Base-by-base conservation (phyloP, 2,329 filamentous ascomycete genomes). In the Escovopsis weberi region DNA sequence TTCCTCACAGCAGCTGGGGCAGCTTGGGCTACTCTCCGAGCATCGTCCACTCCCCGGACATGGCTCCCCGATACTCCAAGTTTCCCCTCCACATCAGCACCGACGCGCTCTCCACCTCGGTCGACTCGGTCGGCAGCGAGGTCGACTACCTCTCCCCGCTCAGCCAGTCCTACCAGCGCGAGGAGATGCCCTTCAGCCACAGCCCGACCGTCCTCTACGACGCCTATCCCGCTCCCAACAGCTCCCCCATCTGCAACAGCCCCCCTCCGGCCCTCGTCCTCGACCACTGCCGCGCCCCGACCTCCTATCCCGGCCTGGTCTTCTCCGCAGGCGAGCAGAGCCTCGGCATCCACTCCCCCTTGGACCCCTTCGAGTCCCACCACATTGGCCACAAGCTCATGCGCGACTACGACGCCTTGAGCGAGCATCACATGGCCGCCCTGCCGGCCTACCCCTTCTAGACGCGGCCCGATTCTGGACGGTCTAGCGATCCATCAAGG, bases 131-230 rank as follows among this genome's bases (percentile, higher is more conserved):
- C 43, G 77, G 72, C 55, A 78, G 73, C 54, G 75, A 80, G 26
- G 68, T 73, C 45, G 75, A 79, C 52, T 80, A 79, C 52, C 59
- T 76, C 52, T 80, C 76, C 4, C 75, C 76, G 8, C 65, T 79
- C 49, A 69, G 67, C 55, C 74, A 76, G 47, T 61, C 59, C 48
- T 77, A 63, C 69, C 69, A 47, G 59, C 73, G 72, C 48, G 74
- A 79, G 26, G 74, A 79, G 18, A 60, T 75, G 23, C 64, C 69
- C 3, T 77, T 70, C 51, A 61, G 74, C 44, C 66, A 72, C 52
- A 76, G 70, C 57, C 72, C 74, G 5, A 63, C 64, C 4, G 64
- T 72, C 43, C 66, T 77, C 51, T 80, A 78, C 54, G 74, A 78
- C 44, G 68, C 61, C 52, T 78, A 71, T 50, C 63, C 67, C 4